Base-by-base conservation (phyloP, 371 early-diverging fungal genomes). In the Funneliformis caledonium region DNA sequence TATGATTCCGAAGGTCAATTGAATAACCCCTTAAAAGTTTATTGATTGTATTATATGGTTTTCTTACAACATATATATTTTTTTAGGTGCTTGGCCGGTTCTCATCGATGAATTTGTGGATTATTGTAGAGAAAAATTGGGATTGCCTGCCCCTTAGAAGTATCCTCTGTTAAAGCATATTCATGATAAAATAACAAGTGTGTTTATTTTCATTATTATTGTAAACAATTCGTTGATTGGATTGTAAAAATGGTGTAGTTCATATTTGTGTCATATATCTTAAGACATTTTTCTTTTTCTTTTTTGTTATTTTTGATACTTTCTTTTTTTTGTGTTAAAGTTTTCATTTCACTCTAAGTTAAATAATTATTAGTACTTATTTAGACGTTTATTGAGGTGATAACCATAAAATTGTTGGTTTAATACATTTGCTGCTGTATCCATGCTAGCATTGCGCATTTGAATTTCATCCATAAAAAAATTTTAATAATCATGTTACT, bases 11-110 rank as follows among this genome's bases (percentile, higher is more conserved):
- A 94, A 83, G 94, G 94, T 88, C 80, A 61, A 65, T 52, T 31
- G n/a, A 8, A 33, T 22, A 42, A 43, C 26, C 1, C 16, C 62
- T 72, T 42, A 37, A 68, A 26, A 33, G 59, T 2, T 43, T 26
- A 33, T 48, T 43, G 45, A 72, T 72, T 12, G 6, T 42, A 14
- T 19, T 52, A 22, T 72, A 14, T 16, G 1, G 1, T 52, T 45
- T 22, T 22, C 11, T 22, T 26, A 31, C 14, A n/a, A 26, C 16
- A 56, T 8, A 81, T 56, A 50, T 43, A 52, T 8, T 81, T 43
- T 22, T 67, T 14, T 79, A 84, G 87, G 88, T 37, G 94, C 95
- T 67, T 95, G 95, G 95, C 95, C 95, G 12, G 89, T 92, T 42
- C 84, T 94, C 62, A 93, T 94, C 82, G 95, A 95, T 82, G 91